These are phyloP conservation scores for Penicillium tannophilum DNA, from an alignment of 495 filamentous ascomycete genomes.

Conservation along the genomic window DNA sequence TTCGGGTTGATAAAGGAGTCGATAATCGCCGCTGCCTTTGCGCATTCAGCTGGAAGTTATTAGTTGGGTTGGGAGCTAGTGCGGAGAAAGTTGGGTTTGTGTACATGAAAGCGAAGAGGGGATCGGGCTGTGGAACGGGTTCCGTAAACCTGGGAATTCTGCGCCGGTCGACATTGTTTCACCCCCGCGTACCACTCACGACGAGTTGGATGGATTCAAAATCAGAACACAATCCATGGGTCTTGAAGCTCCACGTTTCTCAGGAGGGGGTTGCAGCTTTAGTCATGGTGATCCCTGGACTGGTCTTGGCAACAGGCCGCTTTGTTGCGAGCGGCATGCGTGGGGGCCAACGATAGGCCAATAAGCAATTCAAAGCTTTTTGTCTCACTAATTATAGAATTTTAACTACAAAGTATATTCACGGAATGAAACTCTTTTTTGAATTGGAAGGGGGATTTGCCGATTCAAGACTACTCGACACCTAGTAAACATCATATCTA, in stretches of 20 bases:
- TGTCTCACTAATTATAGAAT: slow-evolving; percentile 1
- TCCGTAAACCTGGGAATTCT: slow-evolving; percentile 1
- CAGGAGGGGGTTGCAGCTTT: slow-evolving; percentile 7
- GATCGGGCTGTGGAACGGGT: slow-evolving; percentile 24
- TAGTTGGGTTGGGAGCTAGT: not conserved
- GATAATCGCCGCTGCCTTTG: slow-evolving; percentile 23
- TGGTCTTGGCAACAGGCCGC: slow-evolving; percentile 2
- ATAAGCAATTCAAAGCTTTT: slow-evolving; percentile 4
- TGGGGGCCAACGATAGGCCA: slow-evolving; percentile 4
- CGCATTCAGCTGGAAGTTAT: slow-evolving; percentile 20
- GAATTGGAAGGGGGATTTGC: too few species aligned
- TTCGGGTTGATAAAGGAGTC: slow-evolving; percentile 24
- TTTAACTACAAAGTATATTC: not conserved
- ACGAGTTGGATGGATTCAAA: not conserved
- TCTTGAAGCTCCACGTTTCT: slow-evolving; percentile 5
- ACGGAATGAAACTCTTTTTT: not conserved
- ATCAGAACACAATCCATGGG: not conserved
- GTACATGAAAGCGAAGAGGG: slow-evolving; percentile 20
- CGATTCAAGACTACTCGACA: too few species aligned
- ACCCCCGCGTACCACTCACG: not conserved
- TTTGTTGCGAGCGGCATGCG: not conserved
- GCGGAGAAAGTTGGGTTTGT: not conserved
- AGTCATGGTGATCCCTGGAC: slow-evolving; percentile 3
- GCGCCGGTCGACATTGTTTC: slow-evolving; percentile 7
- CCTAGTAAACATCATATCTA: too few species aligned